These are phyloP conservation scores for Scheffersomyces lignicola DNA, from an alignment of 1,139 yeast genomes.

Conservation along the genomic window DNA sequence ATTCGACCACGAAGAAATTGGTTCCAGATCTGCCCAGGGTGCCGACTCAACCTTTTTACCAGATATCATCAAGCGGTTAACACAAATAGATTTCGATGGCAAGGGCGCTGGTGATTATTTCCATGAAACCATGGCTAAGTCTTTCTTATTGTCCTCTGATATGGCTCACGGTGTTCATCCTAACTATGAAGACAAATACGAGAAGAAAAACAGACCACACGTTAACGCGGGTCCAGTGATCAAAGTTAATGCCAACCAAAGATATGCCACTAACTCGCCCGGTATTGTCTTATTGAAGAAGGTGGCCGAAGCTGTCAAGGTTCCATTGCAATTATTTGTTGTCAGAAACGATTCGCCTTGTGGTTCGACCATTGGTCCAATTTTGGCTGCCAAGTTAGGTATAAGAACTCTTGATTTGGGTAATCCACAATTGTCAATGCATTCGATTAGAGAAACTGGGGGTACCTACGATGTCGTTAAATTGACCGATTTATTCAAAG, in stretches of 20 bases:
- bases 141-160: conserved; percentile 89
- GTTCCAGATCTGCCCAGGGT: conserved; percentile 92
- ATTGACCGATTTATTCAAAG: conserved; percentile 60
- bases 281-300: conserved; percentile 80
- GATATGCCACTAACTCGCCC: conserved; percentile 91
- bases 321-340: conserved; percentile 81
- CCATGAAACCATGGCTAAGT: conserved; percentile 71
- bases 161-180: conserved; percentile 98
- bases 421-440: conserved; percentile 94
- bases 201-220: conserved; percentile 73
- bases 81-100: conserved; percentile 36
- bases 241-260: conserved; percentile 91
- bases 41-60: conserved; percentile 92
- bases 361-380: conserved; percentile 97
- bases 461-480: conserved; percentile 73
- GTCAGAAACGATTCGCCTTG: conserved; percentile 91
- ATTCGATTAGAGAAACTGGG: conserved; percentile 91
- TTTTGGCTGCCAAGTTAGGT: conserved; percentile 85
- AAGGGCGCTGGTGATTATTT: conserved; percentile 25
- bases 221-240: conserved; percentile 90
- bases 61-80: conserved; percentile 68
- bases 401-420: conserved; percentile 89
- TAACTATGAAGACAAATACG: conserved; percentile 77
- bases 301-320: conserved; percentile 63
- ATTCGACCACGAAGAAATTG: conserved; percentile 95